Percentiles rank a stretch among this genome's conserved stretches.
Conservation (phyloP, 1,284 basidiomycete genomes). For the Phaffia rhodozyma region DNA sequence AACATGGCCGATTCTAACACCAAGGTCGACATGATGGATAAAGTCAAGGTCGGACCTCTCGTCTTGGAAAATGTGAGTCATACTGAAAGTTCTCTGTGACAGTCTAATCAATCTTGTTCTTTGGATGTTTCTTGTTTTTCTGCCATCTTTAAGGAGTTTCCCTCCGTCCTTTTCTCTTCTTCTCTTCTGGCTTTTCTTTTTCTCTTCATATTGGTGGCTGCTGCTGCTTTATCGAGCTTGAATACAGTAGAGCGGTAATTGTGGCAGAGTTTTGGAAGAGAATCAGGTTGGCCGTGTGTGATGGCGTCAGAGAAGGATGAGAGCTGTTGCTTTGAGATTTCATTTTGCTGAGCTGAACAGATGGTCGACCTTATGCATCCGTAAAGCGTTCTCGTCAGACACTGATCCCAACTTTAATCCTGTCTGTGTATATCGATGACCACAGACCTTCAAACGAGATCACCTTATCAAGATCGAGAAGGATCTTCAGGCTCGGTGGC, state of each 20-base stretch:
- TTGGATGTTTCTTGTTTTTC: background rate
- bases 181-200: background rate
- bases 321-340: background rate
- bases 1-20: background rate
- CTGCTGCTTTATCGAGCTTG: too few relatives aligned
- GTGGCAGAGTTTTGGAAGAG: too few relatives aligned
- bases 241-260: too few relatives aligned
- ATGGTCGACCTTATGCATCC: background rate
- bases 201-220: background rate
- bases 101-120: background rate
- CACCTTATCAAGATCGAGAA: conserved; percentile 69
- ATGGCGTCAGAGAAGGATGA: background rate
- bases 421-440: background rate
- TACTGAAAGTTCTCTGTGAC: background rate
- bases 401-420: background rate
- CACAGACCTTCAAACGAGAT: conserved; percentile 84
- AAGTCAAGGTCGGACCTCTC: conserved; percentile 17
- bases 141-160: background rate
- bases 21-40: conserved; percentile 12
- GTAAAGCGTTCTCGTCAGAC: background rate
- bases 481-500: conserved; percentile 73
- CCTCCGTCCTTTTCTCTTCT: background rate
- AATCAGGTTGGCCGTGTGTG: too few relatives aligned
- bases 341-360: background rate
- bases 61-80: conserved; percentile 16